A percentile compares a stretch with the other conserved stretches of the same genome.
These are phyloP conservation scores for Magnusiomyces paraingens DNA, from an alignment of 1,139 yeast genomes.

Conservation along the genomic window DNA sequence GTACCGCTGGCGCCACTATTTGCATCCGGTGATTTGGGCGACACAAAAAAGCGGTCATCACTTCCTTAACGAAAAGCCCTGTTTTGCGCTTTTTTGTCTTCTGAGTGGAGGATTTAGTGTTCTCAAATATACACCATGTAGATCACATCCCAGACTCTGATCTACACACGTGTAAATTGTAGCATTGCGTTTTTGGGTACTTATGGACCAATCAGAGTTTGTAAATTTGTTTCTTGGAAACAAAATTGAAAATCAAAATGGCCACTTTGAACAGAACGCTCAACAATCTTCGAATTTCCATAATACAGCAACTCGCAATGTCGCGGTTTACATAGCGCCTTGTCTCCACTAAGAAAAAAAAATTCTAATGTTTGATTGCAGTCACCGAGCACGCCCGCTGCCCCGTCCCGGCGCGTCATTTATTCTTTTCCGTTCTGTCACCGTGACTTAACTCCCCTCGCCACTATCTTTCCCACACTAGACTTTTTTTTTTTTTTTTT, in stretches of 20 bases:
- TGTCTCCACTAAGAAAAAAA: neutral
- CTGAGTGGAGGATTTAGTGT: slow-evolving; percentile 6
- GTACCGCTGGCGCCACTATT: no score
- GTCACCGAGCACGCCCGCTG: no score
- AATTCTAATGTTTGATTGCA: no score
- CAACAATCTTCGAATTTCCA: no score
- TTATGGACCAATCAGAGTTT: slow-evolving; percentile 13
- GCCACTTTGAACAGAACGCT: no score
- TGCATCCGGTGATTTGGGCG: no score
- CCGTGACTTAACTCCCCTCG: no score
- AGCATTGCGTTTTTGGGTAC: slow-evolving; percentile 13
- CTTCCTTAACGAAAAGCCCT: slow-evolving; percentile 4
- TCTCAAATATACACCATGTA: slow-evolving; percentile 7
- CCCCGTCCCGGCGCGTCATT: no score
- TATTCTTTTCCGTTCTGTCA: no score
- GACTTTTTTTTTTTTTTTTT: neutral
- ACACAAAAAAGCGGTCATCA: neutral
- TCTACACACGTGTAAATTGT: slow-evolving; percentile 12
- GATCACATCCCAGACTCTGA: slow-evolving; percentile 9
- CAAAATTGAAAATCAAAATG: no score
- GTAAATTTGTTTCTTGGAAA: neutral
- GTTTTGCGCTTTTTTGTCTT: neutral
- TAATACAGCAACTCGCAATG: no score
- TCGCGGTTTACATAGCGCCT: no score
- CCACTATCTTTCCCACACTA: neutral